phyloP scores from a whole-genome alignment of 768 basidiomycete genomes.

The Chalciporus pseudorubinellus region DNA sequence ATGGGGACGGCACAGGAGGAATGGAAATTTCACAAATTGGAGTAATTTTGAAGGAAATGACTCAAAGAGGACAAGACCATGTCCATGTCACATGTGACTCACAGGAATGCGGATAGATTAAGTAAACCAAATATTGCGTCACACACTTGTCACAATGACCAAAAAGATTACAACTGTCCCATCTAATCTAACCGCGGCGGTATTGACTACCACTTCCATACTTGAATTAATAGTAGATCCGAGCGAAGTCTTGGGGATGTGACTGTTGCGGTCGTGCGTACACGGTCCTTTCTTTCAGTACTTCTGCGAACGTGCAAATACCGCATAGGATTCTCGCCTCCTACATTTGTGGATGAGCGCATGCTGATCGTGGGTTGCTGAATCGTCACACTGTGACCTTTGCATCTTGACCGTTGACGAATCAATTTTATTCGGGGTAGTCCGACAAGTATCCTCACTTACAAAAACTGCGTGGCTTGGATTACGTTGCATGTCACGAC shows the following conservation, averaged over 20 bases:
- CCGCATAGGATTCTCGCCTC: constrained; percentile 1
- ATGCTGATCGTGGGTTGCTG: neutral
- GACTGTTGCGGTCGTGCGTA: neutral
- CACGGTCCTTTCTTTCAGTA: neutral
- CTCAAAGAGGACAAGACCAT: constrained; percentile 31
- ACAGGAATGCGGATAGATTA: neutral
- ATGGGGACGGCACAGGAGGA: constrained; percentile 37
- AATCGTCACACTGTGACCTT: constrained; percentile 10
- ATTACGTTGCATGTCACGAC: neutral
- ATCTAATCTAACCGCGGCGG: neutral
- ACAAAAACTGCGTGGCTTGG: neutral
- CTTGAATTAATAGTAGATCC: neutral
- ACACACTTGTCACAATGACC: neutral
- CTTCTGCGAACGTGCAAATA: constrained; percentile 16
- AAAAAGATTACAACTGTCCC: too few relatives aligned
- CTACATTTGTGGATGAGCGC: neutral
- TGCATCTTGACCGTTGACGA: neutral
- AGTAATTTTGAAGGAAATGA: constrained; percentile 32
- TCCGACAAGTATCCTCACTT: too few relatives aligned
- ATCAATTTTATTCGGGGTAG: too few relatives aligned
- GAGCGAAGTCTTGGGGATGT: neutral
- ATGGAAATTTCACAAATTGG: constrained; percentile 36
- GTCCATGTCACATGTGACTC: constrained; percentile 26
- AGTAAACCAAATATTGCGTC: neutral
- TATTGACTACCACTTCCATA: neutral